Base-by-base conservation (phyloP, 2,329 filamentous ascomycete species). In the Aspergillus transmontanensis region DNA sequence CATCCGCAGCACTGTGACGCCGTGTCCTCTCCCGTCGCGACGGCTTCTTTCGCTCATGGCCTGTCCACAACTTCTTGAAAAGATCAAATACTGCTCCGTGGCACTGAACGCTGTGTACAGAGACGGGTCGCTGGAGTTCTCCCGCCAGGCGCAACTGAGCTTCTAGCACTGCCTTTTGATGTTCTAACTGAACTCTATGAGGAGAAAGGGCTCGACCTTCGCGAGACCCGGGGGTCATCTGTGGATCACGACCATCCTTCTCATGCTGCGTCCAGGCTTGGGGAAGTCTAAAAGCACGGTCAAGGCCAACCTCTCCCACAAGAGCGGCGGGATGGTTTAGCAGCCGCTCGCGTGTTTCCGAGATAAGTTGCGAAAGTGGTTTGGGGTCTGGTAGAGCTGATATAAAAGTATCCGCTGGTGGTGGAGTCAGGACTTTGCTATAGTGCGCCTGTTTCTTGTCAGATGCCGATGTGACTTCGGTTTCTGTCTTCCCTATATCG, bases 41-140 rank as follows among this genome's bases (percentile, higher is more conserved):
- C 2, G 80, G 64, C 0, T 80, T 69, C 51, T 81, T 78, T 60
- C 73, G 82, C 71, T 89, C 86, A 68, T 86, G 77, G 0, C 87
- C 87, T 57, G 80, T 80, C 86, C 87, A 90, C 0, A 87, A 78
- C 61, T 82, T 81, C 53, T 82, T 79, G 5, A 90, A 72, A 0
- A 84, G 76, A 19, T 88, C 85, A 41, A 87, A 83, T 0, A 89
- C 75, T 1, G 83, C 72, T 0, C 87, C 87, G 64, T 89, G 87
- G 0, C 86, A 85, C 64, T 88, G 85, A 1, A 90, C 87, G 32
- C 87, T 88, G 67, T 90, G 87, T 0, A 89, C 78, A 2, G 86
- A 89, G 0, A 87, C 86, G 0, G 85, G 82, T 9, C 87, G 78
- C 21, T 79, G 75, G 74, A 87, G 73, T 68, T 88, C 84, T 1